A percentile compares a stretch with the other conserved stretches of the same genome.
phyloP scores from a whole-genome alignment of 2,329 filamentous ascomycete genomes.

The Sporothrix mexicana region DNA sequence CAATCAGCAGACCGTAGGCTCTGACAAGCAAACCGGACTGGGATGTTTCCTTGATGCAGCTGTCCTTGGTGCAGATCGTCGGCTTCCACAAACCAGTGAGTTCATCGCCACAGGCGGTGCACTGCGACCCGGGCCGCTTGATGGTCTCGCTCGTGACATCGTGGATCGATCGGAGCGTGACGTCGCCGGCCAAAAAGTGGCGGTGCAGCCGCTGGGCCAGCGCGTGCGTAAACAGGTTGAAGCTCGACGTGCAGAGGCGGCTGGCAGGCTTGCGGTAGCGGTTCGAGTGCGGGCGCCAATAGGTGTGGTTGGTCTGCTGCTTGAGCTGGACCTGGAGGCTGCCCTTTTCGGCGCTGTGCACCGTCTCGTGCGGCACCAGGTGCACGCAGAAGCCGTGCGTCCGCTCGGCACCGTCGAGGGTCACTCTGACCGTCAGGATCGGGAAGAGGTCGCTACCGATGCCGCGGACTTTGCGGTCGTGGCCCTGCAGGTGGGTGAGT shows the following conservation, averaged over 20 bases:
- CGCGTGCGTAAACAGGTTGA: constrained; percentile 38
- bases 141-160: constrained; percentile 34
- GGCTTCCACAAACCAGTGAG: constrained; percentile 36
- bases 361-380: constrained; percentile 35
- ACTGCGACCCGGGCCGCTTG: constrained; percentile 35
- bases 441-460: constrained; percentile 36
- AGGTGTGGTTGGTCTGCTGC: constrained; percentile 16
- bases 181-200: constrained; percentile 27
- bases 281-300: constrained; percentile 21
- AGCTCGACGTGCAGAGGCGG: constrained; percentile 36
- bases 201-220: constrained; percentile 36
- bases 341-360: constrained; percentile 15
- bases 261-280: constrained; percentile 7
- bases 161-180: constrained; percentile 33
- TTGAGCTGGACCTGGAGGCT: constrained; percentile 27
- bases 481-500: constrained; percentile 36
- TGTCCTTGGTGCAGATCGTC: constrained; percentile 35
- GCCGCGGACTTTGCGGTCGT: constrained; percentile 36
- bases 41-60: constrained; percentile 34
- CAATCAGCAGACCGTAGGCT: constrained; percentile 36
- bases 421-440: constrained; percentile 39
- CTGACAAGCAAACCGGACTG: constrained; percentile 37
- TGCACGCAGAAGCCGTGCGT: constrained; percentile 40
- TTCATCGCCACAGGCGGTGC: constrained; percentile 35
- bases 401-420: constrained; percentile 11